These are phyloP conservation scores for Rosa hybrid DNA, from an alignment of 331 rosid species.

Conservation along the genomic window DNA sequence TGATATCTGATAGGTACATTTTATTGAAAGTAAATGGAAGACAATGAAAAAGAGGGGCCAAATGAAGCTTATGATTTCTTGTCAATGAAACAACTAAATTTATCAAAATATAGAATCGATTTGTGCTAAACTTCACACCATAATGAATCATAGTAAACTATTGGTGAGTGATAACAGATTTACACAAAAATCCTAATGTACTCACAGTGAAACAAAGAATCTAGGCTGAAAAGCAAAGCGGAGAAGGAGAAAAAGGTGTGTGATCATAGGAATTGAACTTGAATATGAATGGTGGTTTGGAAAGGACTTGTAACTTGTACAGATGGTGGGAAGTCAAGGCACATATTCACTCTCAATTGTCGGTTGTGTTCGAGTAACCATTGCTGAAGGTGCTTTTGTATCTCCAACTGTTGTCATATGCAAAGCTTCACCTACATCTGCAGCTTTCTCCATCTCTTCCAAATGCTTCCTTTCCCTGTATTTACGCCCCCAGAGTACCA, in stretches of 20 bases:
- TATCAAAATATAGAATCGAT: conserved; percentile 60
- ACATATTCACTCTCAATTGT: conserved; percentile 86
- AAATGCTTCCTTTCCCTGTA: conserved; percentile 60
- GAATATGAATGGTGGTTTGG: conserved; percentile 37
- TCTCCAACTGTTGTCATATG: conserved; percentile 77
- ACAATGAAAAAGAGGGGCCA: conserved; percentile 3
- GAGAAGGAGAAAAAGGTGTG: conserved; percentile 37
- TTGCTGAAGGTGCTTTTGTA: conserved; percentile 89
- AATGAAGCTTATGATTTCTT: conserved; percentile 42
- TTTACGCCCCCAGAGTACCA: conserved; percentile 59
- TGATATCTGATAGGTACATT: background rate
- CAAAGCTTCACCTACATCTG: conserved; percentile 88
- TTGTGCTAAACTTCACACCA: conserved; percentile 57
- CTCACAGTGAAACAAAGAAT: conserved; percentile 53
- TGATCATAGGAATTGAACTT: conserved; percentile 50
- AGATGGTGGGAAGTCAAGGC: conserved; percentile 51
- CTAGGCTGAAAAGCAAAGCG: conserved; percentile 34
- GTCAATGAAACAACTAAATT: conserved; percentile 56
- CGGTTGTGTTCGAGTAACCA: conserved; percentile 86
- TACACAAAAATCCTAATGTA: conserved; percentile 80
- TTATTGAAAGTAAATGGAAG: background rate
- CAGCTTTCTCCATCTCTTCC: conserved; percentile 84
- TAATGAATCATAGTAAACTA: conserved; percentile 61
- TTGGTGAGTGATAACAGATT: conserved; percentile 46
- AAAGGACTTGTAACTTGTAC: conserved; percentile 43